phyloP scores from a whole-genome alignment of 2,329 filamentous ascomycete species.

The Aspergillus sp. region DNA sequence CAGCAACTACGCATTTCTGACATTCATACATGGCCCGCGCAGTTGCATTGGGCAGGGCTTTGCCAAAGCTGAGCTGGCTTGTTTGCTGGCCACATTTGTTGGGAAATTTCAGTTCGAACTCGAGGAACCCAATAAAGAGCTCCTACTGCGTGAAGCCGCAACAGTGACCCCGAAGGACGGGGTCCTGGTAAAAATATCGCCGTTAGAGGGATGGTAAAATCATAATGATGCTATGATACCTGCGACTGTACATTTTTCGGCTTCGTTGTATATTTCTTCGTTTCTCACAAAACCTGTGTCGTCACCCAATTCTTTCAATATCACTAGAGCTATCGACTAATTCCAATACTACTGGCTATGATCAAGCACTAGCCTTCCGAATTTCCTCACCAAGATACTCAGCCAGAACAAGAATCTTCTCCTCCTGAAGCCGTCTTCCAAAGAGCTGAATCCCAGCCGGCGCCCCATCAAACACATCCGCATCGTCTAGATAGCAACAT shows the following conservation, averaged over 20 bases:
- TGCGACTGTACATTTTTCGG: neutral
- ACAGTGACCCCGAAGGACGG: conserved; percentile 74
- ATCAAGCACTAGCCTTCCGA: neutral
- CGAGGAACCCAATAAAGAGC: conserved; percentile 62
- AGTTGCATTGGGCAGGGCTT: conserved; percentile 84
- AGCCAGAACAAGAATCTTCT: conserved; percentile 52
- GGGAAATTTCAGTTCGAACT: conserved; percentile 70
- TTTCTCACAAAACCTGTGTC: neutral
- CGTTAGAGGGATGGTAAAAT: conserved; percentile 32
- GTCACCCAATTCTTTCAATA: neutral
- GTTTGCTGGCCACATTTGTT: conserved; percentile 73
- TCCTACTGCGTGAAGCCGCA: conserved; percentile 69
- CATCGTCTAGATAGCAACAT: conserved; percentile 46
- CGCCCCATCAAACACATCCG: conserved; percentile 51
- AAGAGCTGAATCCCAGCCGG: conserved; percentile 54
- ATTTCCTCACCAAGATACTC: conserved; percentile 39
- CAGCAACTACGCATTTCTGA: conserved; percentile 76
- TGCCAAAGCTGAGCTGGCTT: conserved; percentile 81
- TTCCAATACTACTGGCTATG: neutral
- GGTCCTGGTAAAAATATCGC: conserved; percentile 66
- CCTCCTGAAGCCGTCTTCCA: conserved; percentile 53
- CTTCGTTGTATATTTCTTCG: neutral
- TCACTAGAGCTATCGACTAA: neutral
- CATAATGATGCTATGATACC: neutral
- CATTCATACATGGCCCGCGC: conserved; percentile 82